Conservation (phyloP, 306 rosid genomes). For the Citrullus amarus region DNA sequence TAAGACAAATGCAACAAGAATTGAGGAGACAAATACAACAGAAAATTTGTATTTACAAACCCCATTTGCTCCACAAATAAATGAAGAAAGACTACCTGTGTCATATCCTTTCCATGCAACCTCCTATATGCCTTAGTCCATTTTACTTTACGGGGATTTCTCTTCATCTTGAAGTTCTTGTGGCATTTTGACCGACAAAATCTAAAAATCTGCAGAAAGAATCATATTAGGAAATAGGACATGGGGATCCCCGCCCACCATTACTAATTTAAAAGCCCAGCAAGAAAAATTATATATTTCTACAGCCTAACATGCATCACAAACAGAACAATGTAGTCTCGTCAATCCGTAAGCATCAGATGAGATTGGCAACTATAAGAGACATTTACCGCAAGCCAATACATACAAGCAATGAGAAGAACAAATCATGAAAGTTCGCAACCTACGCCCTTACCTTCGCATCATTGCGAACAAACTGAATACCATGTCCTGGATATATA, state of each 20-base stretch:
- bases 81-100: slow-evolving; percentile 35
- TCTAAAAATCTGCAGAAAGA: slow-evolving; percentile 49
- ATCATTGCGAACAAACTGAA: slow-evolving; percentile 84
- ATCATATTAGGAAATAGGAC: neutral
- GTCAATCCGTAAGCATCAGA: neutral
- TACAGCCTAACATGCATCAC: neutral
- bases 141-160: slow-evolving; percentile 85
- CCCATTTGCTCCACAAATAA: neutral
- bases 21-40: neutral
- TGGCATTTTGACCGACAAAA: slow-evolving; percentile 91
- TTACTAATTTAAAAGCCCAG: neutral
- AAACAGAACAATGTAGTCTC: neutral
- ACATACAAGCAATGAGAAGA: neutral
- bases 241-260: neutral
- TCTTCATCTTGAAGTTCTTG: slow-evolving; percentile 96
- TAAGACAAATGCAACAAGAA: neutral
- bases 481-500: slow-evolving; percentile 85
- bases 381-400: neutral
- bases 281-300: neutral
- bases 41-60: neutral
- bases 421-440: neutral
- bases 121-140: slow-evolving; percentile 85
- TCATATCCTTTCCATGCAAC: slow-evolving; percentile 86
- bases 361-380: neutral
- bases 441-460: slow-evolving; percentile 40